These are phyloP conservation scores for Citrullus mucosospermus DNA, from an alignment of 306 rosid genomes.

Conservation along the genomic window DNA sequence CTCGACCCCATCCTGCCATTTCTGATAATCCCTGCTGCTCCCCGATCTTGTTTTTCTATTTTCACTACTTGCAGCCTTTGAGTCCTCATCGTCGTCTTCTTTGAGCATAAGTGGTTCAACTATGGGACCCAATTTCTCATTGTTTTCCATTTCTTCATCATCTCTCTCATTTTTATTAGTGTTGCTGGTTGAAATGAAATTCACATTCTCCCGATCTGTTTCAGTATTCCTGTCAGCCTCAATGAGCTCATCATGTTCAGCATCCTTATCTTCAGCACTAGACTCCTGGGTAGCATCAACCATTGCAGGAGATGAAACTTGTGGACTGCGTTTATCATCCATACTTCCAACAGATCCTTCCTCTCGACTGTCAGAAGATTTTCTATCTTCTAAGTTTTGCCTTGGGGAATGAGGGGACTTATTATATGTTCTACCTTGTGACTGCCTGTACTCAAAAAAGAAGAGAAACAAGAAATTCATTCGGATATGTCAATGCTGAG, in stretches of 20 bases:
- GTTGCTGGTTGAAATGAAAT: slow-evolving; percentile 12
- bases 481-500: background rate
- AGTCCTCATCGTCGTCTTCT: slow-evolving; percentile 74
- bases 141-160: slow-evolving; percentile 32
- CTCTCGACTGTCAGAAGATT: slow-evolving; percentile 22
- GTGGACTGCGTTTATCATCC: slow-evolving; percentile 37
- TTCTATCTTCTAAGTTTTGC: slow-evolving; percentile 22
- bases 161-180: slow-evolving; percentile 19
- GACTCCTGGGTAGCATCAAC: slow-evolving; percentile 35
- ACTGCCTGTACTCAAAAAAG: slow-evolving; percentile 28
- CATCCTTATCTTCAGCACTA: slow-evolving; percentile 44
- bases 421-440: slow-evolving; percentile 27
- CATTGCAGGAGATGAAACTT: slow-evolving; percentile 40
- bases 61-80: slow-evolving; percentile 89
- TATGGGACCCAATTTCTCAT: slow-evolving; percentile 30
- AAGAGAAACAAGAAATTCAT: background rate
- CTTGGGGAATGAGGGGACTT: slow-evolving; percentile 41
- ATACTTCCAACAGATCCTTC: slow-evolving; percentile 71
- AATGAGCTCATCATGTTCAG: slow-evolving; percentile 41
- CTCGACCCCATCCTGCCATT: slow-evolving; percentile 63
- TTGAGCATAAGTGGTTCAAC: slow-evolving; percentile 44
- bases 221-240: slow-evolving; percentile 46
- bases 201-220: slow-evolving; percentile 41
- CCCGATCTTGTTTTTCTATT: slow-evolving; percentile 93
- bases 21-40: slow-evolving; percentile 74